Conservation (phyloP, 2,329 filamentous ascomycete species). For the Fusarium guadeloupense region DNA sequence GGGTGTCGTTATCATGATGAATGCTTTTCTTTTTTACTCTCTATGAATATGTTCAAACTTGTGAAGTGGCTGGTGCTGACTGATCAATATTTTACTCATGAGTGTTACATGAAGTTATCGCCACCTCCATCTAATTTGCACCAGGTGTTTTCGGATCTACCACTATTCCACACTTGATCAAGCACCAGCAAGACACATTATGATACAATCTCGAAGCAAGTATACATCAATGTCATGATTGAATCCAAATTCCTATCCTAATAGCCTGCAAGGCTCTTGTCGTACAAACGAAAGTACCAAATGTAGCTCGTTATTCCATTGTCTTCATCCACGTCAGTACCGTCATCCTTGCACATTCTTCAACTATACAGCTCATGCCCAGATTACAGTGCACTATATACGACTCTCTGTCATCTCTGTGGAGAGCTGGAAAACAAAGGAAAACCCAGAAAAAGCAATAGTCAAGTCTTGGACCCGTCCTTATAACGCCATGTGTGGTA, state of each 20-base stretch:
- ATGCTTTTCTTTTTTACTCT: slow-evolving; percentile 39
- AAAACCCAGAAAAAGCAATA: slow-evolving; percentile 16
- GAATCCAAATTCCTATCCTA: slow-evolving; percentile 15
- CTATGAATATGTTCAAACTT: not conserved
- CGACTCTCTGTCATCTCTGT: slow-evolving; percentile 9
- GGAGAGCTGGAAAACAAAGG: slow-evolving; percentile 15
- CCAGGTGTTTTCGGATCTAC: too few species aligned
- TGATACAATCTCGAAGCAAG: not conserved
- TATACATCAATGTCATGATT: slow-evolving; percentile 25
- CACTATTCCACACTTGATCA: not conserved
- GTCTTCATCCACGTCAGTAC: not conserved
- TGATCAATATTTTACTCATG: too few species aligned
- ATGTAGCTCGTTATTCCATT: slow-evolving; percentile 22
- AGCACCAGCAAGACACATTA: not conserved
- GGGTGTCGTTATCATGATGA: slow-evolving; percentile 50
- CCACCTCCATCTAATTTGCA: too few species aligned
- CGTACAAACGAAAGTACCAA: slow-evolving; percentile 38
- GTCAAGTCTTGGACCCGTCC: slow-evolving; percentile 23
- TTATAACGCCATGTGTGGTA: slow-evolving; percentile 35
- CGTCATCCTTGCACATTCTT: slow-evolving; percentile 12
- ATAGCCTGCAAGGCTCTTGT: slow-evolving; percentile 9
- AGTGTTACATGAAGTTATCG: too few species aligned
- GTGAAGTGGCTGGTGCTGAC: not conserved
- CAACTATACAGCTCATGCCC: slow-evolving; percentile 13
- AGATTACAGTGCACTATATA: slow-evolving; percentile 30